Base-by-base conservation (phyloP, 768 basidiomycete genomes). In the Phylloporus arenicola region DNA sequence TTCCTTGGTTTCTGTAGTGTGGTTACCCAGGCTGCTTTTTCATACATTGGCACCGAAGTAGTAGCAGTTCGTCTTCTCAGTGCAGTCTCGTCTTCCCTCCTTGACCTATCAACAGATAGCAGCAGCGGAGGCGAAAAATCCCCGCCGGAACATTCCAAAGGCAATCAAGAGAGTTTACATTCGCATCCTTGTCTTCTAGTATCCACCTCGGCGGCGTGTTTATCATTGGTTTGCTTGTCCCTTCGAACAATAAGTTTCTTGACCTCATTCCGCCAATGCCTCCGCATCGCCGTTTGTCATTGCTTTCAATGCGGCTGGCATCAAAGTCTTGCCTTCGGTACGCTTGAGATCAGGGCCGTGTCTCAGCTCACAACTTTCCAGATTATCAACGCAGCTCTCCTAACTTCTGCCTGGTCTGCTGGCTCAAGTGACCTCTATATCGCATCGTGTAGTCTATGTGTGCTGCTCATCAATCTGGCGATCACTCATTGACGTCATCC, bases 11-110 rank as follows among this genome's bases (percentile, higher is more conserved):
- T 68, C 50, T 81, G 75, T 70, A 71, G 78, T 3, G 80, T 79
- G 40, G 71, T 79, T 46, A 75, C 72, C 9, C 78, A 81, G 57
- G 83, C 82, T 13, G 78, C 76, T 3, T 83, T 82, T 68, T 75
- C 79, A 12, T 82, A 73, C 63, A 71, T 78, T 25, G 82, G 83
- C 13, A 80, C 81, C 1, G 83, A 84, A 58, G 65, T 69, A 34
- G 73, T 74, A 19, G 75, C 73, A 41, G 71, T 73, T 48, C 54
- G 65, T 63, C 3, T 47, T 30, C 19, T 37, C 9, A 0, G 6
- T 4, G 24, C 14, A n/a, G 11, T 38, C n/a, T 39, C 29, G 22
- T 16, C 40, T 29, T 14, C 46, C 38, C 5, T 13, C 3, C 33
- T 38, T 54, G 33, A 54, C 43, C 38, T 10, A n/a, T 33, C 6